These are phyloP conservation scores for Sarcodon aspratus DNA, from an alignment of 768 basidiomycete species.

Conservation along the genomic window DNA sequence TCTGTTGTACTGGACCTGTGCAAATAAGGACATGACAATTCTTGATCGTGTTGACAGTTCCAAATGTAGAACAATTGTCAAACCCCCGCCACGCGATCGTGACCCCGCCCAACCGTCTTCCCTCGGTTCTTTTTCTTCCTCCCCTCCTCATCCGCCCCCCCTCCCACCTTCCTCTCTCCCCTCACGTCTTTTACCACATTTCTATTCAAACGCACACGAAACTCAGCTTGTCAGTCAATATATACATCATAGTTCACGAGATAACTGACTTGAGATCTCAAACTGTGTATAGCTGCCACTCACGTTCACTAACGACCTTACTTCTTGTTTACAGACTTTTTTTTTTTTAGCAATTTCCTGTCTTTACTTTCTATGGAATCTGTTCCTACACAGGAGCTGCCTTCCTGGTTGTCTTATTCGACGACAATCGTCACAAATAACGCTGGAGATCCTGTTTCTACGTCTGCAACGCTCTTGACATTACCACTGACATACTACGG, in stretches of 20 bases:
- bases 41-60: too few relatives aligned
- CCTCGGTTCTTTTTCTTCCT: neutral
- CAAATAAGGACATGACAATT: too few relatives aligned
- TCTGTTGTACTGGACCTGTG: too few relatives aligned
- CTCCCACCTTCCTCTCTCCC: constrained; percentile 1
- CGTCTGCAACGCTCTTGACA: constrained; percentile 43
- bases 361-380: constrained; percentile 8
- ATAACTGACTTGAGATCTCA: constrained; percentile 1
- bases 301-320: constrained; percentile 10
- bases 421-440: constrained; percentile 40
- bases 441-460: constrained; percentile 41
- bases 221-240: neutral
- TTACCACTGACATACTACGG: constrained; percentile 76
- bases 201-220: neutral
- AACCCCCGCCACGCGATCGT: too few relatives aligned
- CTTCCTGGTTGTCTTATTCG: constrained; percentile 62
- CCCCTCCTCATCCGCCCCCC: neutral
- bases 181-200: neutral
- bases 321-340: constrained; percentile 8
- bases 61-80: too few relatives aligned
- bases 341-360: constrained; percentile 2
- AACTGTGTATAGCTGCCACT: constrained; percentile 8
- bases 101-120: neutral
- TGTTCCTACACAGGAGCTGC: constrained; percentile 53
- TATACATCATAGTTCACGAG: constrained; percentile 4